phyloP scores from a whole-genome alignment of 208 protist genomes.

The Leishmania major region DNA sequence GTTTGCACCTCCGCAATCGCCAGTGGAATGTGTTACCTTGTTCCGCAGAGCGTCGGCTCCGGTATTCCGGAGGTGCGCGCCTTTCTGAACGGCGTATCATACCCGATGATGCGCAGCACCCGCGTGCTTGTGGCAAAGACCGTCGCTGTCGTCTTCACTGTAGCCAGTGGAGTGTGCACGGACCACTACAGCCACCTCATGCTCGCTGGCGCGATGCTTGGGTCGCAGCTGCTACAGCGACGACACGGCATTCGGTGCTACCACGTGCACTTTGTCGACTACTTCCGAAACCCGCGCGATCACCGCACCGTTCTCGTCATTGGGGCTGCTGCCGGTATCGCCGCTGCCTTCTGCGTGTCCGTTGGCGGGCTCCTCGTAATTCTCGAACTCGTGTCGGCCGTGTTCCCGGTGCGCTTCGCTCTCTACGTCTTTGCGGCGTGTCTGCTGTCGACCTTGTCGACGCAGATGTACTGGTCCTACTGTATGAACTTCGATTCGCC shows the following conservation, averaged over 20 bases:
- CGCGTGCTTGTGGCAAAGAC: conserved; percentile 49
- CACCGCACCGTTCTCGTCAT: conserved; percentile 50
- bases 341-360: conserved; percentile 52
- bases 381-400: conserved; percentile 53
- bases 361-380: conserved; percentile 60
- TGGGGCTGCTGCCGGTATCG: conserved; percentile 51
- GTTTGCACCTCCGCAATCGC: conserved; percentile 35
- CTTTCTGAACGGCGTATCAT: conserved; percentile 60
- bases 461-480: conserved; percentile 60
- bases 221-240: conserved; percentile 40
- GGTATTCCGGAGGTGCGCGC: conserved; percentile 55
- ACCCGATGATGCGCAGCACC: conserved; percentile 42
- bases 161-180: conserved; percentile 53
- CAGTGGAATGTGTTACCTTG: conserved; percentile 38
- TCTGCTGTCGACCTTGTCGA: conserved; percentile 45
- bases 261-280: conserved; percentile 54
- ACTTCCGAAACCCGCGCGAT: conserved; percentile 65
- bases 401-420: conserved; percentile 55
- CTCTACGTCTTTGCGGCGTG: conserved; percentile 67
- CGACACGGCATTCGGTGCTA: conserved; percentile 47
- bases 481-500: conserved; percentile 39
- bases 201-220: conserved; percentile 57
- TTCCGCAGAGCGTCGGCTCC: conserved; percentile 43
- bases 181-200: conserved; percentile 56
- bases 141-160: conserved; percentile 32